Base-by-base conservation (phyloP, 257 asterid species). In the Primulina eburnea region DNA sequence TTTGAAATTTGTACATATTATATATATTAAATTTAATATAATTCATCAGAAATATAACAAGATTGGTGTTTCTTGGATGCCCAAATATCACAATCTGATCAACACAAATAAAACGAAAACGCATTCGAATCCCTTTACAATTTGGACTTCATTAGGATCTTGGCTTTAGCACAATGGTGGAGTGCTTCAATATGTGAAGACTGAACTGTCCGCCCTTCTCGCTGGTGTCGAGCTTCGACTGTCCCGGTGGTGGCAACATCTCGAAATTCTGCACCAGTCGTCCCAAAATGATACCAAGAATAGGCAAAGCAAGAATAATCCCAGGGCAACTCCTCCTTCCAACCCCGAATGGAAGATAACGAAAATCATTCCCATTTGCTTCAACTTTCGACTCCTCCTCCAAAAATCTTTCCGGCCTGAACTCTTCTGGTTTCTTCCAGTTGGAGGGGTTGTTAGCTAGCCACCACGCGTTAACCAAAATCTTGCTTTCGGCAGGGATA, bases 181-280 rank as follows among this genome's bases (percentile, higher is more conserved):
- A 83, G 24, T 83, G 87, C 74, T 83, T 80, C 83, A 80, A 67
- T 26, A 83, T 80, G 72, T 80, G 85, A 6, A 83, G 56, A 75
- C 84, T 79, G 71, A 82, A 79, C 62, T 82, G 87, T 17, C 87
- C 87, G 29, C 87, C 87, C 24, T 80, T 80, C 74, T 77, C 85
- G 0, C 74, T 0, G 35, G 83, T 83, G 7, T 83, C 87, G 26
- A 83, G 58, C 80, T 80, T 75, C 0, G 81, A 73, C 62, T 80
- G 81, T 0, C 85, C 87, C 0, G 85, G 81, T 18, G 85, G 87
- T 21, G 87, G 87, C 78, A 83, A 55, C 21, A 83, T 58, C 81
- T 83, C 87, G 35, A 83, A 83, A 63, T 80, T 83, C 80, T 83
- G 87, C 21, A 83, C 87, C 81, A 83, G 32, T 7, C 85, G 81